Conservation (phyloP, 139 green algal genomes). For the Chlamydomonas asymmetrica region DNA sequence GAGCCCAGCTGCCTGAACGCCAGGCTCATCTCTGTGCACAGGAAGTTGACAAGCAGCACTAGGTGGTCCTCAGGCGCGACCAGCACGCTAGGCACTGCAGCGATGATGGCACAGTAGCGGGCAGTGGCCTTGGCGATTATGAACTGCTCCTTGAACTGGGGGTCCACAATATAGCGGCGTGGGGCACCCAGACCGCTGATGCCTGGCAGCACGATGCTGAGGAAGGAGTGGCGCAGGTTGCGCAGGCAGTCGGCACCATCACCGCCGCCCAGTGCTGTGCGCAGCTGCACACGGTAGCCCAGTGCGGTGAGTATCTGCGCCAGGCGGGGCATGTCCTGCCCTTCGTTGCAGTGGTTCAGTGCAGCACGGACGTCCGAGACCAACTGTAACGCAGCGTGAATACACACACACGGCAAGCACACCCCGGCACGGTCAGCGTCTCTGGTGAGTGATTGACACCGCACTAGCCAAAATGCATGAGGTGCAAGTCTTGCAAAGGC, state of each 20-base stretch:
- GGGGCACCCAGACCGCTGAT: too few relatives aligned
- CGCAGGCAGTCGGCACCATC: slow-evolving; percentile 46
- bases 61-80: slow-evolving; percentile 47
- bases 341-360: slow-evolving; percentile 1
- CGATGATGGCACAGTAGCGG: slow-evolving; percentile 42
- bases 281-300: slow-evolving; percentile 28
- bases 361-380: slow-evolving; percentile 4
- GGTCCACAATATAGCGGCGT: slow-evolving; percentile 37
- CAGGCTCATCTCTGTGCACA: slow-evolving; percentile 63
- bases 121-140: slow-evolving; percentile 44
- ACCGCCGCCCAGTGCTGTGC: slow-evolving; percentile 39
- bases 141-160: slow-evolving; percentile 52
- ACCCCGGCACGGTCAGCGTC: too few relatives aligned
- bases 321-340: slow-evolving; percentile 15
- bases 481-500: not conserved
- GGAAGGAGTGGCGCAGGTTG: slow-evolving; percentile 49
- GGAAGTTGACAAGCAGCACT: slow-evolving; percentile 41
- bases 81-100: slow-evolving; percentile 39
- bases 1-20: slow-evolving; percentile 59
- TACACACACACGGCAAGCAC: too few relatives aligned
- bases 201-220: slow-evolving; percentile 11
- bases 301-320: slow-evolving; percentile 18
- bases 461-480: too few relatives aligned
- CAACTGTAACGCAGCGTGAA: slow-evolving; percentile 4
- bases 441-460: not conserved